Percentiles rank a stretch among this genome's conserved stretches.
phyloP scores from a whole-genome alignment of 177 flowering plant species.

The Vitis hybrid region DNA sequence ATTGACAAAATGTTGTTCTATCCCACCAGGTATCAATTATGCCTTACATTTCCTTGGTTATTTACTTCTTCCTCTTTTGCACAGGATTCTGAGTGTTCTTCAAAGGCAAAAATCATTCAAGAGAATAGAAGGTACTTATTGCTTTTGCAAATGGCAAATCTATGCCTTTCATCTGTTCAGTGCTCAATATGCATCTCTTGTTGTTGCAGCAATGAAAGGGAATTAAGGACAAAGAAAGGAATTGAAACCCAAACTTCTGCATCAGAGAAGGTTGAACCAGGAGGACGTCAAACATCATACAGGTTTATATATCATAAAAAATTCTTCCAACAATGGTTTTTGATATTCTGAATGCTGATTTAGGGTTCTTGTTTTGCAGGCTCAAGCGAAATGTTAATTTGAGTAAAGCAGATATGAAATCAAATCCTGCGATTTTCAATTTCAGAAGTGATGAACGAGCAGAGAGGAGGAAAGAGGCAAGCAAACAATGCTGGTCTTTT shows the following conservation, averaged over 20 bases:
- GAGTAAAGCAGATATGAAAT: constrained; percentile 24
- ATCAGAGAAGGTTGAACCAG: constrained; percentile 29
- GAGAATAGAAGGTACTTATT: constrained; percentile 44
- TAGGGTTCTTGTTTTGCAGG: constrained; percentile 28
- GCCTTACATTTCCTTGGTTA: not conserved
- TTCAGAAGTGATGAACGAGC: constrained; percentile 66
- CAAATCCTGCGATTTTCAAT: constrained; percentile 28
- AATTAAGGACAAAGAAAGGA: constrained; percentile 30
- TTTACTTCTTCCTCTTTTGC: not conserved
- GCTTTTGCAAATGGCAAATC: not conserved
- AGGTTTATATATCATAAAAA: constrained; percentile 31
- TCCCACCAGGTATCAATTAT: not conserved
- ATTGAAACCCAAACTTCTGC: constrained; percentile 25
- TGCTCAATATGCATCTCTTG: constrained; percentile 7
- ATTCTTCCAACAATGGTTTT: not conserved
- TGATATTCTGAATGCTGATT: not conserved
- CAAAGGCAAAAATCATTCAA: constrained; percentile 27
- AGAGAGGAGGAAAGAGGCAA: constrained; percentile 77
- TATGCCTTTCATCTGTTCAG: not conserved
- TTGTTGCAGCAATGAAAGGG: constrained; percentile 31
- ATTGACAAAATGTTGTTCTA: not conserved
- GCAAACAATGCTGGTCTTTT: constrained; percentile 15
- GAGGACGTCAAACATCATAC: constrained; percentile 28
- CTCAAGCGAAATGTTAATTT: constrained; percentile 22
- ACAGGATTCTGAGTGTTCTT: constrained; percentile 36